Evolutionary conservation across 306 rosid genomes (phyloP), one percentile per base, ranked within the genome.

Genomic region (Canavalia gladiata): DNA sequence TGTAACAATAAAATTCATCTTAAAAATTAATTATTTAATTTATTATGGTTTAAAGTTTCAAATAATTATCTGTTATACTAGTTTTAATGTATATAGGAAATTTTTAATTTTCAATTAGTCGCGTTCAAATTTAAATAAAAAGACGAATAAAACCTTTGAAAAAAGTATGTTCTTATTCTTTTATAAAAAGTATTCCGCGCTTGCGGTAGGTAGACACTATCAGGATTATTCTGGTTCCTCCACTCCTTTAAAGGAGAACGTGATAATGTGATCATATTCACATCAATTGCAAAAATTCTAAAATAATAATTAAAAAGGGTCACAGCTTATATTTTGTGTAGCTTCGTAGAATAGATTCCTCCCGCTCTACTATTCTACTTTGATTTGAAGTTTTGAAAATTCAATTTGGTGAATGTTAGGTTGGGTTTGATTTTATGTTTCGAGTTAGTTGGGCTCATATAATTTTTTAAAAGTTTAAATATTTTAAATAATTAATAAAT

Each of bases 241-340:
- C 82, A 52, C 45, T 52, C 43, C 9, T 7, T 39, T 66, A 39
- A 77, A 77, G 54, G 41, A 46, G 71, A 33, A 45, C 30, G 7
- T 0, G 64, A 64, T 18, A n/a, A 4, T 37, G 5, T 33, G 5
- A 59, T 63, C 63, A 18, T n/a, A 4, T 31, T 35, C 29, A 73
- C 13, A 37, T 8, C 64, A 35, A 37, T 52, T 33, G 45, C 11
- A 18, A 13, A 51, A 12, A 37, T 56, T 56, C 25, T 31, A 10
- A 8, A 31, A 62, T 11, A 12, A 33, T 2, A 3, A 62, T 3
- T 11, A 34, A 11, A 34, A 34, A 63, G 4, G 1, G 25, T 18
- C 25, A 18, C 25, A 18, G 68, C 43, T 62, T 62, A 34, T 34
- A 62, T 10, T 33, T 62, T 62, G 43, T 10, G 31, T 30, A 59